Conservation (phyloP, 495 filamentous ascomycete genomes). For the Penicillium silybi region DNA sequence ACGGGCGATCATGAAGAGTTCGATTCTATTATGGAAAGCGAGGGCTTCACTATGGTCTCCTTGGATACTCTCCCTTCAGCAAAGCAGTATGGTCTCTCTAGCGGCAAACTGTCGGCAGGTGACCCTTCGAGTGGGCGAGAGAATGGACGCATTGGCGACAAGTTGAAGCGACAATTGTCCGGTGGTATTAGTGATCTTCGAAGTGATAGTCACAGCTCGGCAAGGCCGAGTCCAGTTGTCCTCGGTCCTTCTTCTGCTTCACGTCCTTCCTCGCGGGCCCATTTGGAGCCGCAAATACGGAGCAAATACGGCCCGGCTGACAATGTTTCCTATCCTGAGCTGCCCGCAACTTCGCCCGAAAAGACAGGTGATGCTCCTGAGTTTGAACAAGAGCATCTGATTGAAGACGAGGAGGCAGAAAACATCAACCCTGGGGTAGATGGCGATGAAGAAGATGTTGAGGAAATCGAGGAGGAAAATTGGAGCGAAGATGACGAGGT, state of each 20-base stretch:
- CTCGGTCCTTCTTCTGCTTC: not conserved
- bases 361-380: constrained; percentile 35
- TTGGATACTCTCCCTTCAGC: constrained; percentile 50
- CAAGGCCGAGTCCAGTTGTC: constrained; percentile 12
- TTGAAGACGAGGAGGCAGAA: constrained; percentile 1
- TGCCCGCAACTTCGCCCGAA: constrained; percentile 1
- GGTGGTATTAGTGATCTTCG: constrained; percentile 18
- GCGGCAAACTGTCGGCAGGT: constrained; percentile 16
- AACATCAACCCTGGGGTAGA: not conserved
- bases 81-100: constrained; percentile 30
- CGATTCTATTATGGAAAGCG: constrained; percentile 56
- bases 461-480: not conserved
- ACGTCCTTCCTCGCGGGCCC: not conserved
- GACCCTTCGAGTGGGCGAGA: constrained; percentile 25
- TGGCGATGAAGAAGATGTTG: not conserved
- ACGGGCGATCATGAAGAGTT: constrained; percentile 46
- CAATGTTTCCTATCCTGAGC: constrained; percentile 16
- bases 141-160: constrained; percentile 24
- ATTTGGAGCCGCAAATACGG: not conserved
- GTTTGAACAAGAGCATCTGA: constrained; percentile 41
- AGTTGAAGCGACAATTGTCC: constrained; percentile 29
- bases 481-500: constrained; percentile 2
- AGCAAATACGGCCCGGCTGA: not conserved
- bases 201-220: constrained; percentile 12
- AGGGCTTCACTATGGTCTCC: constrained; percentile 58